Conservation (phyloP, 768 basidiomycete species). For the Leucosporidium scottii region DNA sequence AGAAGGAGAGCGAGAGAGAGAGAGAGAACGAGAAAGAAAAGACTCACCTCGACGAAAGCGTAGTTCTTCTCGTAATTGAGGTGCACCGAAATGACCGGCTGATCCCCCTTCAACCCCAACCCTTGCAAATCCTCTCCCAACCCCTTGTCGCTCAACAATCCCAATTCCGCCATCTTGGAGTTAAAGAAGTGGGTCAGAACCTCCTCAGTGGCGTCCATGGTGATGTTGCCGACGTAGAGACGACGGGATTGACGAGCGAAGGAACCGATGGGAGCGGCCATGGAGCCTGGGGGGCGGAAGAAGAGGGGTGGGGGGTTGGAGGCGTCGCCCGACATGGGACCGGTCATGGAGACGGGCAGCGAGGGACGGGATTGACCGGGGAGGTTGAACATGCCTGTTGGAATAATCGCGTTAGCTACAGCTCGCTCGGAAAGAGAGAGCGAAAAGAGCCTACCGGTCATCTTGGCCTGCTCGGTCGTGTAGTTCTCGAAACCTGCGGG, state of each 20-base stretch:
- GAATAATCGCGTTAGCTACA: conserved; percentile 4
- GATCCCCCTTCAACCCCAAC: conserved; percentile 59
- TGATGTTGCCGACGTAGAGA: conserved; percentile 94
- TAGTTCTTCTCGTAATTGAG: conserved; percentile 99
- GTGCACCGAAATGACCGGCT: conserved; percentile 85
- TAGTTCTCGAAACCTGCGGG: conserved; percentile 93
- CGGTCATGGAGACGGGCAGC: conserved; percentile 46
- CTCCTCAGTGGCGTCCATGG: conserved; percentile 86
- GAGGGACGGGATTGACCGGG: conserved; percentile 64
- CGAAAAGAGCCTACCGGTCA: conserved; percentile 62
- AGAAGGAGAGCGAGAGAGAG: background rate
- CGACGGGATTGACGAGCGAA: conserved; percentile 77
- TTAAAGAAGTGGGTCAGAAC: conserved; percentile 93
- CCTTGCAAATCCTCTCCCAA: conserved; percentile 40
- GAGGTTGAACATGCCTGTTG: conserved; percentile 82
- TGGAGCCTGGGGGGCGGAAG: conserved; percentile 40
- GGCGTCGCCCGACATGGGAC: conserved; percentile 53
- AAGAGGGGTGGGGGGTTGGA: conserved; percentile 26
- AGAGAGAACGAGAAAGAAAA: background rate
- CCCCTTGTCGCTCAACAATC: conserved; percentile 46
- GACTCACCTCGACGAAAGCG: conserved; percentile 86
- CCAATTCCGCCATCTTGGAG: conserved; percentile 86
- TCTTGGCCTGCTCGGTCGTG: conserved; percentile 93
- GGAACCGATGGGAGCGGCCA: conserved; percentile 30
- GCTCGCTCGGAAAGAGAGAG: background rate